phyloP scores from a whole-genome alignment of 306 rosid species.

The Gleditsia sinensis region DNA sequence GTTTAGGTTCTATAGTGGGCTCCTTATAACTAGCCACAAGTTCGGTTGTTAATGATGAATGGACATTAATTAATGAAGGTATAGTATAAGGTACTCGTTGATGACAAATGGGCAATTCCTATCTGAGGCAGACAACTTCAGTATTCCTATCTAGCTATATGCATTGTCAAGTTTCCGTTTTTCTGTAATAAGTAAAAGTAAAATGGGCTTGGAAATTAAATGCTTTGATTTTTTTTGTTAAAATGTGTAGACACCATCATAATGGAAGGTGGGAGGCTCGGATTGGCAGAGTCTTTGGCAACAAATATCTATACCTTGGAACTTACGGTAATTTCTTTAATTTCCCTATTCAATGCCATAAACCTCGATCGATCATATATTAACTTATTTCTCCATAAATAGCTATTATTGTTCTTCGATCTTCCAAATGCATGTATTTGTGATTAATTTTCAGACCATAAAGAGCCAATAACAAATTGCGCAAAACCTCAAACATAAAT shows the following conservation, averaged over 20 bases:
- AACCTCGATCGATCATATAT: no score
- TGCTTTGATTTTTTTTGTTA: slow-evolving; percentile 10
- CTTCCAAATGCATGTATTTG: background rate
- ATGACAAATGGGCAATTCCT: slow-evolving; percentile 4
- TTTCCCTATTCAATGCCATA: background rate
- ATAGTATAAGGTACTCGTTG: background rate
- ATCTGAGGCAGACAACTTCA: no score
- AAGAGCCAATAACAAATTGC: no score
- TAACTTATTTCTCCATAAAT: no score
- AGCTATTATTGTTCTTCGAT: background rate
- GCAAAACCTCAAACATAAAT: no score
- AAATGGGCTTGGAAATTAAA: slow-evolving; percentile 14
- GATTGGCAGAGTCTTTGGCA: slow-evolving; percentile 92
- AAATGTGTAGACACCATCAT: slow-evolving; percentile 70
- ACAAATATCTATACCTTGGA: slow-evolving; percentile 88
- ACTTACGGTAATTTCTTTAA: slow-evolving; percentile 59
- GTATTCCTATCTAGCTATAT: no score
- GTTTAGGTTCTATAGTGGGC: background rate
- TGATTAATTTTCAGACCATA: no score
- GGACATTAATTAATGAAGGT: slow-evolving; percentile 20
- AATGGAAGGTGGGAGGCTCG: slow-evolving; percentile 98
- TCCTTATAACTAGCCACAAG: slow-evolving; percentile 10
- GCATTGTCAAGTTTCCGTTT: background rate
- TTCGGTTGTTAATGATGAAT: slow-evolving; percentile 27
- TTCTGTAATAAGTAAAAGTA: background rate